Base-by-base conservation (phyloP, 2,329 filamentous ascomycete genomes). In the Aureobasidium sp. region DNA sequence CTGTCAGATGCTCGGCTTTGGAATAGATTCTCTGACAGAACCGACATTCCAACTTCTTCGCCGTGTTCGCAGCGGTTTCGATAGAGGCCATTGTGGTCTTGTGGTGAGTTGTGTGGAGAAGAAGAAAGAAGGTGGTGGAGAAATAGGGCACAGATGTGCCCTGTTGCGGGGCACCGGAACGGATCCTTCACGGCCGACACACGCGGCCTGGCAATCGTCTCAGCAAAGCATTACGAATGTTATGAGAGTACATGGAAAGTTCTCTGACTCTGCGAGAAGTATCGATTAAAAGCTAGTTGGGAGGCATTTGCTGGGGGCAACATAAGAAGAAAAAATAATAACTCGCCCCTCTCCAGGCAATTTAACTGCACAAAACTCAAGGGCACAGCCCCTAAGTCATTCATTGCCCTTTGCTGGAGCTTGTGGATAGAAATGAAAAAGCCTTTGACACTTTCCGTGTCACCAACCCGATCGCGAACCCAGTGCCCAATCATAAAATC, bases 1-100 rank as follows among this genome's bases (percentile, higher is more conserved):
- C 44, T 53, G 24, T 56, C 27, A 64, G 32, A 60, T 59, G 34
- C 41, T 63, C 63, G 20, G 62, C 65, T 39, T 59, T 78, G 10
- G 73, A 75, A 64, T 77, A 78, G 57, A 68, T 69, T 65, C 75
- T 77, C 26, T 76, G 71, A 55, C 76, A 78, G 26, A 71, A 72
- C 47, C 69, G 70, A 68, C 75, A 77, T 5, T 74, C 69, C 61
- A 77, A 39, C 13, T 51, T 59, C 47, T 61, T 61, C n/a, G 37
- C 46, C 26, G 57, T 46, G 10, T 46, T 57, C n/a, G 53, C 41
- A 15, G 36, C 41, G 10, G 17, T 57, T 34, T 57, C 53, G 24
- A 57, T n/a, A 12, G 53, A 57, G 24, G 53, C 39, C 53, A 57
- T 57, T 39, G 41, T 46, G 39, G 51, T 29, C 29, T 46, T 44